These are phyloP conservation scores for Selaginella moellendorffii DNA, from an alignment of 75 land plant genomes.

Conservation along the genomic window DNA sequence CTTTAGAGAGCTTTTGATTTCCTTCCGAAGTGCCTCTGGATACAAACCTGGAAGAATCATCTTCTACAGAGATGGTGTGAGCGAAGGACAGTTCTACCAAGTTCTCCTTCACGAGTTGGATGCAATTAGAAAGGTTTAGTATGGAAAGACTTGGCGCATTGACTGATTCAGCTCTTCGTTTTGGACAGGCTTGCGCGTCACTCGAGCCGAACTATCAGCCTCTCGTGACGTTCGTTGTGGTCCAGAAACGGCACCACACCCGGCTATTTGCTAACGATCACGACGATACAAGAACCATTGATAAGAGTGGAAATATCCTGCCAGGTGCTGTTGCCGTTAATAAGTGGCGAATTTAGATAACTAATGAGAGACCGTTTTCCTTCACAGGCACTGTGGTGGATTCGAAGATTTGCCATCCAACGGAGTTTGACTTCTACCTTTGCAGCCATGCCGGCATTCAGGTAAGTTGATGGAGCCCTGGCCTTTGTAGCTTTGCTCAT, in stretches of 20 bases:
- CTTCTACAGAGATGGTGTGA: slow-evolving; percentile 37
- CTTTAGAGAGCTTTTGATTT: slow-evolving; percentile 70
- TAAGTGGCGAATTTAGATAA: too few species aligned
- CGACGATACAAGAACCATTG: slow-evolving; percentile 46
- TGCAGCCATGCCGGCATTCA: slow-evolving; percentile 99
- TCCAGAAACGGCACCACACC: slow-evolving; percentile 95
- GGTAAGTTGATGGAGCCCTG: slow-evolving; percentile 22
- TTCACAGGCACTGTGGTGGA: slow-evolving; percentile 89
- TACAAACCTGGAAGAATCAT: slow-evolving; percentile 77
- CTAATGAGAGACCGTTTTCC: too few species aligned
- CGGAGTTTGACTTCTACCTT: slow-evolving; percentile 90
- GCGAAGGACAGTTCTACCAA: slow-evolving; percentile 7
- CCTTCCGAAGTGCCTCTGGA: slow-evolving; percentile 76
- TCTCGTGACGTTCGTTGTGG: slow-evolving; percentile 96
- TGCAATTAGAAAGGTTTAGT: slow-evolving; percentile 3
- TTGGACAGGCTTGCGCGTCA: slow-evolving; percentile 75
- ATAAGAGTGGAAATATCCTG: slow-evolving; percentile 78
- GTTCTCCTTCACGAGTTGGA: slow-evolving; percentile 3
- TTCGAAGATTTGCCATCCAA: slow-evolving; percentile 92
- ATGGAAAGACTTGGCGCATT: background rate
- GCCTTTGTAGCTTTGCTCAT: background rate
- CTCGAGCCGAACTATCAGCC: slow-evolving; percentile 96
- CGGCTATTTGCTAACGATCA: slow-evolving; percentile 90
- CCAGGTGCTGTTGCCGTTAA: too few species aligned
- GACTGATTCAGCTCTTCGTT: background rate